Evolutionary conservation across 192 early-diverging fungal species (phyloP).

Genomic region (Coemansia sp.): DNA sequence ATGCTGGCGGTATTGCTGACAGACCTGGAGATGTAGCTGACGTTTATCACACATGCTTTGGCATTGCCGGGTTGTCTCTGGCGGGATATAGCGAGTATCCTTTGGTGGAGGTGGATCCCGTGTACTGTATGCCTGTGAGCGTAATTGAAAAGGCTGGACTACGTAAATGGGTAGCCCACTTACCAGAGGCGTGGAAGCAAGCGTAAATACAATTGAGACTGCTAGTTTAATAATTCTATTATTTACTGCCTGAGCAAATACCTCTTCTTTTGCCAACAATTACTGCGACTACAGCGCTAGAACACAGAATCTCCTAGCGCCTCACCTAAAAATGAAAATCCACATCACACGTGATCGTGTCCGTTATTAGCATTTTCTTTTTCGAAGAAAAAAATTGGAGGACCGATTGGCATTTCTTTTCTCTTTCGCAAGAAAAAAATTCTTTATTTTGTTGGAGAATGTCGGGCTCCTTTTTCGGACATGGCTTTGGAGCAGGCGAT

Average conservation of each 20-base stretch:
- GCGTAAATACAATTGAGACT: background rate
- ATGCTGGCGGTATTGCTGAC: slow-evolving; percentile 91
- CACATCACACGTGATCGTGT: background rate
- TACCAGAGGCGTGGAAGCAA: slow-evolving; percentile 29
- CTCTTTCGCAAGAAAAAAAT: background rate
- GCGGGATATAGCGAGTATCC: slow-evolving; percentile 66
- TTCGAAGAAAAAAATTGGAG: background rate
- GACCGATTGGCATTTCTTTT: background rate
- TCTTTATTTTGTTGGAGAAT: slow-evolving; percentile 19
- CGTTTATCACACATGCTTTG: slow-evolving; percentile 98
- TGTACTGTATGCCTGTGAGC: slow-evolving; percentile 83
- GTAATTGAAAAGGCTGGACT: slow-evolving; percentile 63
- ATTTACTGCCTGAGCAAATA: too few species aligned
- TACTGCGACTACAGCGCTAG: too few species aligned
- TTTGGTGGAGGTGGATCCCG: slow-evolving; percentile 80
- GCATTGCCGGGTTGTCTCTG: slow-evolving; percentile 86
- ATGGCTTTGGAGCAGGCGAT: slow-evolving; percentile 18
- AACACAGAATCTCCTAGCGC: too few species aligned
- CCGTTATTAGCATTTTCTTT: background rate
- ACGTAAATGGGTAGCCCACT: slow-evolving; percentile 24
- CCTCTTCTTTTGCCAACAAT: too few species aligned
- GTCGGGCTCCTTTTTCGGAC: slow-evolving; percentile 51
- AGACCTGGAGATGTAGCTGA: slow-evolving; percentile 88
- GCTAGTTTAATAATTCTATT: background rate
- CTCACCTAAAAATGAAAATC: background rate